Evolutionary conservation across 139 green algal species (phyloP), one percentile per base, ranked within the genome.

Genomic region (Chlorella sp.): DNA sequence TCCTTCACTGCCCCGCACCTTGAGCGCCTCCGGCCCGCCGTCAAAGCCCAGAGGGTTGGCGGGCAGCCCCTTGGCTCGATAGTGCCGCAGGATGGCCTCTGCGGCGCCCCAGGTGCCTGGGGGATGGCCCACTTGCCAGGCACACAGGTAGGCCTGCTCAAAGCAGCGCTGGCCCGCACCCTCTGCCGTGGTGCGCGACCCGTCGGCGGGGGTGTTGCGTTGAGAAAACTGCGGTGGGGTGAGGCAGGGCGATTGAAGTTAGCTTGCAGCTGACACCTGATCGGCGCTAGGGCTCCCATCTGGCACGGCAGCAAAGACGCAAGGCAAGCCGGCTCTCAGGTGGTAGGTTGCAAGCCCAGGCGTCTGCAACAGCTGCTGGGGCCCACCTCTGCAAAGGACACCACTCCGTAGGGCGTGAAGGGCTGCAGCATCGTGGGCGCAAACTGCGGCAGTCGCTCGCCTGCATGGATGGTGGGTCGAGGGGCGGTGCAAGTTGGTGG

Each of bases 121-220:
- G 30, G 36, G 22, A 16, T 36, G 56, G 9, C 69, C 69, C 17
- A 51, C 46, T 28, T 28, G 16, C 30, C 46, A 76, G 38, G 40
- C 69, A 16, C 69, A 76, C 40, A 76, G 40, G 40, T 76, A 48
- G 40, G 69, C 69, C 0, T 19, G 30, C 69, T 76, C 38, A 26
- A 76, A 76, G 69, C 69, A 76, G 40, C 69, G 69, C 67, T 73
- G 67, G 14, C n/a, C n/a, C n/a, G 67, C 40, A 14, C 67, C 67
- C 30, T 73, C 67, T 14, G 67, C 67, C n/a, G n/a, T 73, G 4
- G 67, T 73, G 67, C 16, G 67, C 1, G 67, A 36, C 17, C 16
- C 67, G 30, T 46, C 67, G 36, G 67, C 5, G 14, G 67, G 67
- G n/a, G 22, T 17, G 67, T 73, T 38, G 67, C 69, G 69, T 40